Evolutionary conservation across 768 basidiomycete genomes (phyloP).

Genomic region (Kwoniella pini): DNA sequence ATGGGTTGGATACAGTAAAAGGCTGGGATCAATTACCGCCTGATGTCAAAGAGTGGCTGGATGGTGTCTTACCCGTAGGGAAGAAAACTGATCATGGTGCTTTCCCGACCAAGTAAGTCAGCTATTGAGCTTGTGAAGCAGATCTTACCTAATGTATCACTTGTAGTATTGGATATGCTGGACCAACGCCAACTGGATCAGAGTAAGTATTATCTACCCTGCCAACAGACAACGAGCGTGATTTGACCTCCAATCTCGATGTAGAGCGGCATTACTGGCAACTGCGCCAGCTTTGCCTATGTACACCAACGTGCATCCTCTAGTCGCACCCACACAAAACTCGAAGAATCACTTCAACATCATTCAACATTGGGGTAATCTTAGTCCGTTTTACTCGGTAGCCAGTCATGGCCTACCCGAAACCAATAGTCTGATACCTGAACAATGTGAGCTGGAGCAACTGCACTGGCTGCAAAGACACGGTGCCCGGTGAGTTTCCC

Average conservation of each 20-base stretch:
- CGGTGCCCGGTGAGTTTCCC: slow-evolving; percentile 43
- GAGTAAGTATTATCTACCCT: slow-evolving; percentile 37
- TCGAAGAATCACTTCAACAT: slow-evolving; percentile 39
- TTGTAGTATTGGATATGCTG: slow-evolving; percentile 50
- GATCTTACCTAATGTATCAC: neutral
- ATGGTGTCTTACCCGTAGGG: slow-evolving; percentile 18
- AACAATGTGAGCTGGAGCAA: slow-evolving; percentile 41
- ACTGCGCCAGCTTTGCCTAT: slow-evolving; percentile 46
- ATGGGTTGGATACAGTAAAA: slow-evolving; percentile 24
- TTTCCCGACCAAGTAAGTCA: slow-evolving; percentile 51
- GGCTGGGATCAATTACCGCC: slow-evolving; percentile 38
- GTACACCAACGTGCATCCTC: slow-evolving; percentile 43
- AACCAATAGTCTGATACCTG: slow-evolving; percentile 41
- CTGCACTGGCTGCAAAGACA: slow-evolving; percentile 54
- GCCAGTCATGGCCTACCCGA: slow-evolving; percentile 47
- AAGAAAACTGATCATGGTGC: slow-evolving; percentile 26
- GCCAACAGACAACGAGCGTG: no score
- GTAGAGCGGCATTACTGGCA: slow-evolving; percentile 42
- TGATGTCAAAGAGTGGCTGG: slow-evolving; percentile 44
- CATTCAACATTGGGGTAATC: slow-evolving; percentile 52
- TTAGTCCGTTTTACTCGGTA: slow-evolving; percentile 52
- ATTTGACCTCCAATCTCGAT: neutral
- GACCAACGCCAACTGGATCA: slow-evolving; percentile 50
- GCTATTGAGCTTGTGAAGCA: neutral
- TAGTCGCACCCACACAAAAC: slow-evolving; percentile 34